Conservation (phyloP, 768 basidiomycete genomes). For the Plicaturopsis crispa region DNA sequence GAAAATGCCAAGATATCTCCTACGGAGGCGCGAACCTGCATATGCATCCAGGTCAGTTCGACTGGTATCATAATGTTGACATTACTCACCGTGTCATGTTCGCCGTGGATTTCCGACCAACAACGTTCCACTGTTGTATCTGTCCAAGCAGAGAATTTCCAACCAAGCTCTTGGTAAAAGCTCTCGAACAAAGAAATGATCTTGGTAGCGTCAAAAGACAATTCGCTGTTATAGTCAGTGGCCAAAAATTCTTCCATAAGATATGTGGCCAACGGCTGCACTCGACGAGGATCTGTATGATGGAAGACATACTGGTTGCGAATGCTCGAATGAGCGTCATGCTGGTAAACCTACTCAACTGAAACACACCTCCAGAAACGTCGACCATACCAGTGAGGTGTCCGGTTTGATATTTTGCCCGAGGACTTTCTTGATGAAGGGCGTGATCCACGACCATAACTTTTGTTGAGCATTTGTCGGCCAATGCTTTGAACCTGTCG, state of each 20-base stretch:
- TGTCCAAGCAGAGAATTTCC: conserved; percentile 78
- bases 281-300: conserved; percentile 75
- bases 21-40: conserved; percentile 66
- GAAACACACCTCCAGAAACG: conserved; percentile 58
- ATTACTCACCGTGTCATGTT: conserved; percentile 67
- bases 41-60: background rate
- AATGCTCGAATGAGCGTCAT: conserved; percentile 1
- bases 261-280: conserved; percentile 73
- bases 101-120: conserved; percentile 65
- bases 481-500: conserved; percentile 90
- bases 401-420: conserved; percentile 73
- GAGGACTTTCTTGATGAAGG: conserved; percentile 59
- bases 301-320: conserved; percentile 81
- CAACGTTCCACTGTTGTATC: conserved; percentile 58
- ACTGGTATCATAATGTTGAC: background rate
- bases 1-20: conserved; percentile 69
- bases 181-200: conserved; percentile 60
- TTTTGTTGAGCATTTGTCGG: conserved; percentile 54
- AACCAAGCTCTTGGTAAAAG: conserved; percentile 66
- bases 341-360: background rate
- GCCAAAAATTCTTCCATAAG: conserved; percentile 54
- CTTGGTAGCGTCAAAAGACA: conserved; percentile 76
- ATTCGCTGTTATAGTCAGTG: conserved; percentile 75
- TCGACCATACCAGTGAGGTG: conserved; percentile 71
- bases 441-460: conserved; percentile 79